phyloP scores from a whole-genome alignment of 352 stramenopile species.

The Phytopythium helicoides region DNA sequence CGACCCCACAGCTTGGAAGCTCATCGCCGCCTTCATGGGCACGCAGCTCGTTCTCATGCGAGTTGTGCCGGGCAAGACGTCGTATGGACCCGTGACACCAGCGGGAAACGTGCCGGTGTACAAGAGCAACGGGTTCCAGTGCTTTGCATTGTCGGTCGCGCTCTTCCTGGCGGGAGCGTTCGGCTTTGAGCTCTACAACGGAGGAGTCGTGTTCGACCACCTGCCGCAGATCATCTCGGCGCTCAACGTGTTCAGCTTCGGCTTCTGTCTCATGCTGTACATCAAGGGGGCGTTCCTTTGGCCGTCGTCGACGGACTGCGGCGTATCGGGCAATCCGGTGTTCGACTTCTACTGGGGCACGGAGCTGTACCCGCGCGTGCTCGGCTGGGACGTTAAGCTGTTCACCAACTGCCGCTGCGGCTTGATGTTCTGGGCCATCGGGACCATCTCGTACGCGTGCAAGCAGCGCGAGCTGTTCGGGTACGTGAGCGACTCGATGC shows the following conservation, averaged over 20 bases:
- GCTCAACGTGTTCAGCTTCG: conserved; percentile 95
- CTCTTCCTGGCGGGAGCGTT: conserved; percentile 66
- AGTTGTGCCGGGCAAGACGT: conserved; percentile 85
- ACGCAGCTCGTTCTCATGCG: conserved; percentile 91
- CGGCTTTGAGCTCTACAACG: conserved; percentile 51
- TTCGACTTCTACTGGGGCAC: conserved; percentile 98
- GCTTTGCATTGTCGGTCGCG: conserved; percentile 86
- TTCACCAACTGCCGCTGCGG: conserved; percentile 97
- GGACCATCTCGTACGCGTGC: conserved; percentile 89
- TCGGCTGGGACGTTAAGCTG: conserved; percentile 95
- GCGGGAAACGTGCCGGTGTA: conserved; percentile 90
- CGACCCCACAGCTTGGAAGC: conserved; percentile 85
- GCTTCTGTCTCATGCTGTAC: conserved; percentile 91
- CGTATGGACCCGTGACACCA: conserved; percentile 81
- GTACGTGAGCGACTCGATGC: conserved; percentile 86
- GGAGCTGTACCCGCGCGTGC: conserved; percentile 94
- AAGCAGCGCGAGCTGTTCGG: conserved; percentile 82
- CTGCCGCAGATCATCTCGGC: conserved; percentile 86
- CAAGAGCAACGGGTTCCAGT: conserved; percentile 92
- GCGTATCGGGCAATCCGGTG: conserved; percentile 90
- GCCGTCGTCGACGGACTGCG: conserved; percentile 89
- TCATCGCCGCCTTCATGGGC: conserved; percentile 86
- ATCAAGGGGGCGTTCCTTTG: conserved; percentile 89
- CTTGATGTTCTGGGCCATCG: conserved; percentile 97
- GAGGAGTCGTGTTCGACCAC: conserved; percentile 84